Base-by-base conservation (phyloP, 2,329 filamentous ascomycete species). In the Ceratocystis papillata region DNA sequence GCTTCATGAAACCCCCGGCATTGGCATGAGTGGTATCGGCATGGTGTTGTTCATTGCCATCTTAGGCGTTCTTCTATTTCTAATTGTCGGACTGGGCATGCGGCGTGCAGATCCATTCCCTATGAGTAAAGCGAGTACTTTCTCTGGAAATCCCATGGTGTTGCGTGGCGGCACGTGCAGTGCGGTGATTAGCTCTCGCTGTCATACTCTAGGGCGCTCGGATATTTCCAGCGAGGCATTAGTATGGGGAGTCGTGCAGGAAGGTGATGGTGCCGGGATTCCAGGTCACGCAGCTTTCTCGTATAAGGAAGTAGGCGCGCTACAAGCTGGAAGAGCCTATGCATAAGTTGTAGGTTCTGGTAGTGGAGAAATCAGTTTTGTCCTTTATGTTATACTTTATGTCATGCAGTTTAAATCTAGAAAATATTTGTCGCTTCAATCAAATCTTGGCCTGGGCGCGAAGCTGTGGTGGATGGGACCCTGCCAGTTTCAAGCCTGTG, bases 401-500 rank as follows among this genome's bases (percentile, higher is more conserved):
- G 25, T 45, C 57, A 61, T 41, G 12, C 57, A 25, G 30, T 62
- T 22, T 6, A 28, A 12, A 15, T 30, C 62, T 20, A 41, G 10
- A 41, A 41, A 41, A 41, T 12, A 4, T 17, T 67, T 62, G 74
- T 59, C 25, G 6, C 30, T 30, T 33, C 12, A 7, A 37, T 67
- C 74, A 79, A 71, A 83, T 77, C 71, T 77, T 83, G 0, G 80
- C 75, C 66, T 73, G 79, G 0, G 69, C 70, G 7, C 60, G 67
- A 7, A 73, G 66, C 53, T 71, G 76, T 5, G 79, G 77, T 67
- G 82, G 81, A 69, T 84, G 81, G 37, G 75, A 72, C 1, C 83
- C 83, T 37, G 82, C 78, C 65, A 93, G 74, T 44, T 75, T 74
- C 69, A 96, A 71, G 0, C 89, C 90, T 0, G 88, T 92, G 25